These are phyloP conservation scores for Epichloe coenophiala DNA, from an alignment of 2,329 filamentous ascomycete genomes.

Conservation along the genomic window DNA sequence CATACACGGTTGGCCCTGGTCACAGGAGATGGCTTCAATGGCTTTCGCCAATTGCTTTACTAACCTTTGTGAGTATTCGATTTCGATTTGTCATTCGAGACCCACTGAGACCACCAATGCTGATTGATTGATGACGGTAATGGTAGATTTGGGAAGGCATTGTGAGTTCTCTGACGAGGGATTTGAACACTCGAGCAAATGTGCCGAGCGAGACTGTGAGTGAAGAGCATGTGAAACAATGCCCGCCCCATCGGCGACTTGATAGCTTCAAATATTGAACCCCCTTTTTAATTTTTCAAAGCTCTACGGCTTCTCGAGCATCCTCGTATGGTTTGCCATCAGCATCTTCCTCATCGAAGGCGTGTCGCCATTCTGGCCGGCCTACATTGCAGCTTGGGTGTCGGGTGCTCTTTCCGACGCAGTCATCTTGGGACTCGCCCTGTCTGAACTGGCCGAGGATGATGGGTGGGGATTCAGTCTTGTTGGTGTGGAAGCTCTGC, in stretches of 20 bases:
- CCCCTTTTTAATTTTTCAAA: neutral
- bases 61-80: slow-evolving; percentile 3
- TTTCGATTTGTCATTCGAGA: neutral
- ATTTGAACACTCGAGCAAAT: neutral
- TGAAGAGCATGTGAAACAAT: neutral
- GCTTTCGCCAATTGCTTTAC: neutral
- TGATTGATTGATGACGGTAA: neutral
- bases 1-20: neutral
- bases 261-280: neutral
- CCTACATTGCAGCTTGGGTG: slow-evolving; percentile 5
- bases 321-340: slow-evolving; percentile 5
- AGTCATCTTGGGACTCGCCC: neutral
- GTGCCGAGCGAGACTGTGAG: slow-evolving; percentile 2
- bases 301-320: slow-evolving; percentile 3
- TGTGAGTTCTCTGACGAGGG: neutral
- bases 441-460: neutral
- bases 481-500: neutral
- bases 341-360: slow-evolving; percentile 6
- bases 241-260: too few species aligned
- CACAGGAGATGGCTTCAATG: neutral
- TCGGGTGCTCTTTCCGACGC: slow-evolving; percentile 3
- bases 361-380: slow-evolving; percentile 5
- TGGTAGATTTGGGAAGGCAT: slow-evolving; percentile 1
- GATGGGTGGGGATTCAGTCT: neutral
- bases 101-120: neutral